Percentiles rank a stretch among this genome's conserved stretches.
Conservation (phyloP, 306 rosid species). For the Trifolium fragiferum region DNA sequence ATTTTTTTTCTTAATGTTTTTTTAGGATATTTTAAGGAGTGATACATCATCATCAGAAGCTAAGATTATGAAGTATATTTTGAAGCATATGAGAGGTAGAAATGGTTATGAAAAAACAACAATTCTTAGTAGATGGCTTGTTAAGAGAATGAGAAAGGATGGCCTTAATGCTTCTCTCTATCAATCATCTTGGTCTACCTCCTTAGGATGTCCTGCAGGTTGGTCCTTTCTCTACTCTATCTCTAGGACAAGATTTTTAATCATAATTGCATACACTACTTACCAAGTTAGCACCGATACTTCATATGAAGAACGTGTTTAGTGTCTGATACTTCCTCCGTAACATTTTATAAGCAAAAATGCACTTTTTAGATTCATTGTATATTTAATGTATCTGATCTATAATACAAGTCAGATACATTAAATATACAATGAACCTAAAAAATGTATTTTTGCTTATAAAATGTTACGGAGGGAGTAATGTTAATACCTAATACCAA, state of each 20-base stretch:
- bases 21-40: constrained; percentile 63
- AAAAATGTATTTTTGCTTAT: no score
- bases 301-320: background rate
- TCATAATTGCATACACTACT: background rate
- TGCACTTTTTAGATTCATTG: no score
- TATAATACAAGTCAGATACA: no score
- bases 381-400: no score
- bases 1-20: background rate
- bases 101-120: constrained; percentile 43
- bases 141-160: constrained; percentile 55
- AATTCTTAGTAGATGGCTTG: constrained; percentile 56
- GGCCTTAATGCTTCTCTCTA: constrained; percentile 66
- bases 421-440: no score
- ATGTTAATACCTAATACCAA: no score
- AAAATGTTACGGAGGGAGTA: no score
- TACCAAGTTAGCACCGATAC: background rate
- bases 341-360: no score
- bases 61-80: constrained; percentile 50
- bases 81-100: constrained; percentile 54
- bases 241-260: background rate
- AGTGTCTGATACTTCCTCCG: no score
- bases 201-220: constrained; percentile 78
- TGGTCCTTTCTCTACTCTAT: constrained; percentile 20
- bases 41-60: constrained; percentile 46
- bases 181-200: constrained; percentile 69